A percentile compares a stretch with the other conserved stretches of the same genome.
These are phyloP conservation scores for Pseudoturritis turrita DNA, from an alignment of 345 rosid species.

Conservation along the genomic window DNA sequence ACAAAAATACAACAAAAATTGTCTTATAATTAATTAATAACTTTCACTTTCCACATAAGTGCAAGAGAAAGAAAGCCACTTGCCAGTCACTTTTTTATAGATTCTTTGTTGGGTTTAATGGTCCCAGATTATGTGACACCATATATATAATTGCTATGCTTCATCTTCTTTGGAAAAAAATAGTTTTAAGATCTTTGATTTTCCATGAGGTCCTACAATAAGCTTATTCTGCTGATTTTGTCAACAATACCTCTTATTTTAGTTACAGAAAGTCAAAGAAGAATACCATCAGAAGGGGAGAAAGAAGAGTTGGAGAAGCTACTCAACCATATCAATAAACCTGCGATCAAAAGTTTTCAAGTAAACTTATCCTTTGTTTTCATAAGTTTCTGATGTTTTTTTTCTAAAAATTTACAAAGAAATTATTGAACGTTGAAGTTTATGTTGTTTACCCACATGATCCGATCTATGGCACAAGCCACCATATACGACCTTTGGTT, in stretches of 20 bases:
- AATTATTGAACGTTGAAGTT: no score
- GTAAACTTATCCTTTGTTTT: background rate
- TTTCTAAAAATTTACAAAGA: no score
- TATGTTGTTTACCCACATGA: no score
- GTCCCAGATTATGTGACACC: background rate
- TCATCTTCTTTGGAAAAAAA: background rate
- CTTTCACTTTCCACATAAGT: background rate
- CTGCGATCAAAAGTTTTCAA: constrained; percentile 19
- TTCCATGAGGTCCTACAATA: no score
- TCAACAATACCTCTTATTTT: no score
- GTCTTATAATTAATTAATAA: background rate
- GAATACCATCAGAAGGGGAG: background rate
- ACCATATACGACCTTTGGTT: no score
- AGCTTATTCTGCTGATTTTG: no score
- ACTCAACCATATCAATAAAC: constrained; percentile 18
- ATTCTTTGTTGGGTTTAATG: background rate
- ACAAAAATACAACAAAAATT: background rate
- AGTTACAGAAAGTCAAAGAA: no score
- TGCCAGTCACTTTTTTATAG: background rate
- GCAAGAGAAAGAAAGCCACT: background rate
- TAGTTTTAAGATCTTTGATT: no score
- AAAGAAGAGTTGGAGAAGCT: background rate
- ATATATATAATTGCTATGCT: background rate
- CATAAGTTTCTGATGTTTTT: background rate
- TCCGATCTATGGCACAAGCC: no score